Base-by-base conservation (phyloP, 495 filamentous ascomycete genomes). In the Astrothelium subdiscretum region DNA sequence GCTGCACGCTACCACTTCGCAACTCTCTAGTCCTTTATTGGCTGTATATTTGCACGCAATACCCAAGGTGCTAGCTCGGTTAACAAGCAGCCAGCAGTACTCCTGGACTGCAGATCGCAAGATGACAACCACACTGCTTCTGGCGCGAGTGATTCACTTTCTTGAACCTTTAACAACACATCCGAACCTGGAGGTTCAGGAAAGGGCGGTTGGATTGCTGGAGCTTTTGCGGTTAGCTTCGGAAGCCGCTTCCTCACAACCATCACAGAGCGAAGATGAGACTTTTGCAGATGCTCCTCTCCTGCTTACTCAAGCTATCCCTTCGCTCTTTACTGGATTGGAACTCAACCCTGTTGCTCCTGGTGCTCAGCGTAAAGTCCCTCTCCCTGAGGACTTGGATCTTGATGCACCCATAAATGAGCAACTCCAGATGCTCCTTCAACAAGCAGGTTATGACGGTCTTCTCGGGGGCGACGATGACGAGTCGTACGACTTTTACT, bases 101-200 rank as follows among this genome's bases (percentile, higher is more conserved):
- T 67, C 69, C 13, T 92, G 88, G 86, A 85, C 79, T n/a, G 66
- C 79, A 2, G 77, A 83, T 62, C 80, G 84, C 40, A 88, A 87
- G 70, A 84, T 86, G 12, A 83, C 84, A 63, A 81, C 86, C 6
- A 82, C 85, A 18, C 78, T 98, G 24, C 78, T 95, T 1, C 81
- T 95, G 72, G 85, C 86, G 26, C 82, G 90, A 29, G 80, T 95
- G n/a, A 79, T 94, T 26, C 79, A 89, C 65, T 87, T 91, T 51
- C 76, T 96, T 2, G 92, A 96, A 59, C 79, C 83, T 0, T 74
- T 97, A 29, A 79, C 85, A 0, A 80, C 83, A 3, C 91, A 96
- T 70, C 90, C 95, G 0, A 87, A 84, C 66, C 77, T 98, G 11
- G 94, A 97, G 68, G 90, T 97, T n/a, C 94, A 98, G 72, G 94